These are phyloP conservation scores for Erysimum cheiranthoides DNA, from an alignment of 345 rosid genomes.

Conservation along the genomic window DNA sequence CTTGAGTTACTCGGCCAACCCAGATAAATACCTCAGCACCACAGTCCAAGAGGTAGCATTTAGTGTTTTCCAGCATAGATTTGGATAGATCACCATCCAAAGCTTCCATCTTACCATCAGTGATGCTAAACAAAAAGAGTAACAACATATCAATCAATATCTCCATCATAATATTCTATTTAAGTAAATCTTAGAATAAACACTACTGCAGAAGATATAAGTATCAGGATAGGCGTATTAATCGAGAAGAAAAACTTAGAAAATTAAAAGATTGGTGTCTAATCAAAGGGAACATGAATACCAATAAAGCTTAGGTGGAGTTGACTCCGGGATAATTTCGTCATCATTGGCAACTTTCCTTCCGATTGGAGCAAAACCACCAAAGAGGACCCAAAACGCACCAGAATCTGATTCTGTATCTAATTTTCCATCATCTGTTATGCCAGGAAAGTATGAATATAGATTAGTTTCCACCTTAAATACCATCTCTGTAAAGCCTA, in stretches of 20 bases:
- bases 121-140: constrained; percentile 54
- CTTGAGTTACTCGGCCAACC: constrained; percentile 96
- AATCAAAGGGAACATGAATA: constrained; percentile 38
- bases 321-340: constrained; percentile 70
- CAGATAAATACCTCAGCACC: constrained; percentile 90
- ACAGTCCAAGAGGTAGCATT: constrained; percentile 83
- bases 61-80: constrained; percentile 79
- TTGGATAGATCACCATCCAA: constrained; percentile 88
- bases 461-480: constrained; percentile 33
- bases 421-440: constrained; percentile 85
- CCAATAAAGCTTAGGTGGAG: constrained; percentile 86
- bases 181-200: background rate
- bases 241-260: background rate
- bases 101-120: constrained; percentile 61
- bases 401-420: constrained; percentile 97
- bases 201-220: constrained; percentile 9
- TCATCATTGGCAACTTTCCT: constrained; percentile 85
- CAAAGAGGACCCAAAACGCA: constrained; percentile 92
- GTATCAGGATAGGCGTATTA: background rate
- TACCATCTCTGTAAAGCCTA: constrained; percentile 23
- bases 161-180: constrained; percentile 17
- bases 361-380: constrained; percentile 88
- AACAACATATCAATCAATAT: constrained; percentile 36
- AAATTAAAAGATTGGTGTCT: constrained; percentile 13
- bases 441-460: constrained; percentile 29